Conservation (phyloP, 352 stramenopile genomes). For the Pythium brachiatum region DNA sequence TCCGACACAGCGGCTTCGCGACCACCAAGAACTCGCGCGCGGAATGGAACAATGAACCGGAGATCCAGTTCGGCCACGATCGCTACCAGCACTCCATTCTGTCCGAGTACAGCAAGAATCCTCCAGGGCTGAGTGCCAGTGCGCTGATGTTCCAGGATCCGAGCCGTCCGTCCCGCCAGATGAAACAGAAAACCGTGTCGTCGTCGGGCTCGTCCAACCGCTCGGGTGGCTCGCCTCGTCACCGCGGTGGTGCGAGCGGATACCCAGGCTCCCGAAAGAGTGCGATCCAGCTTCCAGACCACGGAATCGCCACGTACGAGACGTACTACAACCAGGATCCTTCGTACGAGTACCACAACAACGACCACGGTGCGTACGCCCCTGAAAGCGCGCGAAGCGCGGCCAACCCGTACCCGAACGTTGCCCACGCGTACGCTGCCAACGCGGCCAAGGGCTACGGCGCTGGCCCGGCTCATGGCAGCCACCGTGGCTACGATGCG, state of each 20-base stretch:
- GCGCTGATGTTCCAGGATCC: slow-evolving; percentile 60
- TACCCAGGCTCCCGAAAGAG: slow-evolving; percentile 1
- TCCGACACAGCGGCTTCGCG: slow-evolving; percentile 54
- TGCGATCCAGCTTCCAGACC: slow-evolving; percentile 4
- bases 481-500: slow-evolving; percentile 5
- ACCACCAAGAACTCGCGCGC: slow-evolving; percentile 53
- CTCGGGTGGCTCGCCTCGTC: slow-evolving; percentile 4
- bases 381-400: slow-evolving; percentile 16
- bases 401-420: slow-evolving; percentile 10
- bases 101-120: slow-evolving; percentile 39
- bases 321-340: slow-evolving; percentile 18
- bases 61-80: slow-evolving; percentile 31
- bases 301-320: slow-evolving; percentile 19
- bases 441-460: neutral
- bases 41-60: slow-evolving; percentile 63
- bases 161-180: slow-evolving; percentile 16
- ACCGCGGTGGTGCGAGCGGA: neutral
- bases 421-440: slow-evolving; percentile 14
- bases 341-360: slow-evolving; percentile 11
- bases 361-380: slow-evolving; percentile 3
- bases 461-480: neutral
- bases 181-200: slow-evolving; percentile 63
- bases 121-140: slow-evolving; percentile 53
- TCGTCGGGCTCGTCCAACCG: slow-evolving; percentile 44
- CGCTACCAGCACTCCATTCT: slow-evolving; percentile 24